Evolutionary conservation across 495 filamentous ascomycete genomes (phyloP), one percentile per base, ranked within the genome.

Genomic region (Xylaria intraflava): DNA sequence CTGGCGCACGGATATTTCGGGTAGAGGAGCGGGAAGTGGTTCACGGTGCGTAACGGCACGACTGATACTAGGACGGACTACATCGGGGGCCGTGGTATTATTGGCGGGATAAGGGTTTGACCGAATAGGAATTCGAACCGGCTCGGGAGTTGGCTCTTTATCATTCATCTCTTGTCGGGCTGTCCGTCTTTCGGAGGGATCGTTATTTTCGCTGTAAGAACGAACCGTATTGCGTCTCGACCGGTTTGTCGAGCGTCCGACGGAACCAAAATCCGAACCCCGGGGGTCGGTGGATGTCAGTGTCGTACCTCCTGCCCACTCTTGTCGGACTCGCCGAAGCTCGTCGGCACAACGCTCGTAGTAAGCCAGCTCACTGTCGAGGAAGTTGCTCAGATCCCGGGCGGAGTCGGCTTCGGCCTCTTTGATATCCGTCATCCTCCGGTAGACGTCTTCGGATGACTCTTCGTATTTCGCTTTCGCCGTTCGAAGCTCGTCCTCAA

Each of bases 391-490:
- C 49, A 98, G 69, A 62, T 96, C 92, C 51, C 78, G 78, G 27
- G 96, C 80, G 57, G 84, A 90, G 46, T 97, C 93, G 16, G 72
- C 77, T 65, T 98, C 93, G 7, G 89, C 82, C 48, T 96, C 89
- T 68, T 93, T 88, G 68, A 98, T 95, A 58, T 98, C 93, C 68
- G 93, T 81, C 94, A 98, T 98, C 49, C 93, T 81, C 56, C 92
- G 83, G 57, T 83, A 77, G 53, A 98, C 92, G 60, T 98, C 93
- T 57, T 97, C 93, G 56, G 82, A 95, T 6, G 89, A 87, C 68
- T 97, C 94, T 62, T 96, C 93, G 62, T 96, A 98, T 68, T 96
- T 98, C 53, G 88, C 87, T 64, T 96, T 96, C 65, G 95, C 86
- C 12, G 82, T 79, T 53, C 94, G 84, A 46, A 95, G 78, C 67